Percentiles rank a stretch among this genome's conserved stretches.
These are phyloP conservation scores for Cornus kousa DNA, from an alignment of 148 eudicot species.

Conservation along the genomic window DNA sequence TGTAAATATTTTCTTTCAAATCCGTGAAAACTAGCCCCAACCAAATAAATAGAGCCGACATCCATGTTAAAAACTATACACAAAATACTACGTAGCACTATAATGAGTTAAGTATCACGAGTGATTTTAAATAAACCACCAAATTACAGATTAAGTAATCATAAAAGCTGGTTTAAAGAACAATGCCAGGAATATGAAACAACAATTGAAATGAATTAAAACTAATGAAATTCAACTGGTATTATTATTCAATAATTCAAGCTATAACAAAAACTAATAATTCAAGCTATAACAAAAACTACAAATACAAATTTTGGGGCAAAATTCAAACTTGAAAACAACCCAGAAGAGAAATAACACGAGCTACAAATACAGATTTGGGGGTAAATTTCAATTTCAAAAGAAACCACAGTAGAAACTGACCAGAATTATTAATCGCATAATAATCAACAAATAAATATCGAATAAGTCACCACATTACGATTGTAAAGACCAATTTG, in stretches of 20 bases:
- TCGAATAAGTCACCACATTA: not conserved
- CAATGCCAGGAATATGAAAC: not conserved
- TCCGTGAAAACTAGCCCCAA: not conserved
- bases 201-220: not conserved
- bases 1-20: not conserved
- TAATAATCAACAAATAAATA: not conserved
- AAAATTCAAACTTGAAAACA: conserved; percentile 9
- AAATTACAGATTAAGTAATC: too few species aligned
- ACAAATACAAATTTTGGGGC: not conserved
- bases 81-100: too few species aligned
- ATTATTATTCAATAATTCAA: not conserved
- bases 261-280: not conserved
- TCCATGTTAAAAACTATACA: too few species aligned
- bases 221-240: not conserved
- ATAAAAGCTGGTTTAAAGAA: too few species aligned
- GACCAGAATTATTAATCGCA: not conserved
- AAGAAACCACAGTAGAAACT: conserved; percentile 2
- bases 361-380: not conserved
- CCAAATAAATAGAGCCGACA: too few species aligned
- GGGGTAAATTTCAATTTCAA: conserved; percentile 3
- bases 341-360: conserved; percentile 2
- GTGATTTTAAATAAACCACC: not conserved
- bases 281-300: not conserved
- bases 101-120: not conserved
- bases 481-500: not conserved